Evolutionary conservation across 192 early-diverging fungal species (phyloP), one percentile per base, ranked within the genome.

Genomic region (Backusella tuberculispora): DNA sequence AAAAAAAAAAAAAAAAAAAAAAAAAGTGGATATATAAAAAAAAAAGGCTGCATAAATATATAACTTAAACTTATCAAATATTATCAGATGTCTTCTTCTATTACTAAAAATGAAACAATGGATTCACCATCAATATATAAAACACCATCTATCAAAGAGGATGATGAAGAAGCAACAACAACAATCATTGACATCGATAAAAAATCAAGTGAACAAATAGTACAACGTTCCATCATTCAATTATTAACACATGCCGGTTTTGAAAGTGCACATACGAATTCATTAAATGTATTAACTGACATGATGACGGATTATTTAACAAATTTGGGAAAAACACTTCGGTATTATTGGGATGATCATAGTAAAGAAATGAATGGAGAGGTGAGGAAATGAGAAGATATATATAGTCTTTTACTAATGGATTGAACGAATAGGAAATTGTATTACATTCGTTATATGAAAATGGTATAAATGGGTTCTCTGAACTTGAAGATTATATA

Each of bases 161-260:
- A 71, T 38, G 9, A 43, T 2, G 21, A 19, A 38, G 19, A 43
- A 45, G 24, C 42, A 3, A n/a, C 38, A 44, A 72, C 40, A 43
- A 24, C n/a, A 21, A 26, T 7, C 50, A 60, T 63, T 24, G 24
- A 40, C 5, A 7, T 97, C 71, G 90, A 92, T 72, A 75, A 81
- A 6, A 67, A 76, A 2, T 76, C 90, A 2, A 89, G 90, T 15
- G 85, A 88, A 46, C 84, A 80, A 5, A 80, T 94, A 40, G 76
- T 93, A 71, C 81, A 86, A 65, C 89, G 92, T 12, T 86, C 86
- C 7, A 76, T 82, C 10, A 83, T 90, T 0, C 89, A 92, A 73
- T 71, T 98, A 71, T 81, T 97, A 46, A 83, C 91, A 40, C 97
- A 99, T 74, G 84, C 90, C 15, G 97, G 97, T 17, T 99, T 98